Base-by-base conservation (phyloP, 768 basidiomycete species). In the Lactarius hatsudake region DNA sequence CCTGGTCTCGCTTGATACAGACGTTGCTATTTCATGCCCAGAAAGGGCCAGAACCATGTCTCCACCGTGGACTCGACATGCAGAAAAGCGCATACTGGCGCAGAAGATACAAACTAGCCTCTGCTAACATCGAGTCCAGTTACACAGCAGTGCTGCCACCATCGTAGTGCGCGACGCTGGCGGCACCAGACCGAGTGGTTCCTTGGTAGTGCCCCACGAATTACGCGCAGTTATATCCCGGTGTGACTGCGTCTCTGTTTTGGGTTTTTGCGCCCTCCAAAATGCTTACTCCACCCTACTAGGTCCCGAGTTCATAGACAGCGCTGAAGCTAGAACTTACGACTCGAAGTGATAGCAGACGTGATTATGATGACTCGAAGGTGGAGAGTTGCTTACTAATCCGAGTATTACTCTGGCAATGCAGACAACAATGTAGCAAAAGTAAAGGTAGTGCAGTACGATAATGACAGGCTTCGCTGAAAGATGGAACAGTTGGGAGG, bases 341-440 rank as follows among this genome's bases (percentile, higher is more conserved):
- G n/a, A 48, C 45, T 48, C n/a, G 10, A 23, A 23, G 10, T 4
- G 45, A 18, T 18, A 48, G 10, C 45, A 48, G 20, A 48, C n/a
- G n/a, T 23, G 45, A 48, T 48, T 48, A n/a, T n/a, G 51, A 7
- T 51, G 23, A 23, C 48, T 23, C 23, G 48, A 23, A 26, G 18
- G 43, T 45, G 43, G 51, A 8, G 26, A 26, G 51, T 53, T 26
- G 51, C 51, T 53, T 26, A 23, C 51, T 53, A 53, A 53, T 53
- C 51, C 51, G 26, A 26, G 30, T 67, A 59, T 59, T 59, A 59
- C 51, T 34, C 34, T 51, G 65, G 60, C 53, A 32, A 23, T 55
- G 48, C 42, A 61, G 42, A 51, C 23, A 36, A 62, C 62, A 45
- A 54, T 57, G 57, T 59, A 67, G 66, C 57, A 67, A 59, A 67